Evolutionary conservation across 2,329 filamentous ascomycete genomes (phyloP).

Genomic region (Claviceps digitariae): DNA sequence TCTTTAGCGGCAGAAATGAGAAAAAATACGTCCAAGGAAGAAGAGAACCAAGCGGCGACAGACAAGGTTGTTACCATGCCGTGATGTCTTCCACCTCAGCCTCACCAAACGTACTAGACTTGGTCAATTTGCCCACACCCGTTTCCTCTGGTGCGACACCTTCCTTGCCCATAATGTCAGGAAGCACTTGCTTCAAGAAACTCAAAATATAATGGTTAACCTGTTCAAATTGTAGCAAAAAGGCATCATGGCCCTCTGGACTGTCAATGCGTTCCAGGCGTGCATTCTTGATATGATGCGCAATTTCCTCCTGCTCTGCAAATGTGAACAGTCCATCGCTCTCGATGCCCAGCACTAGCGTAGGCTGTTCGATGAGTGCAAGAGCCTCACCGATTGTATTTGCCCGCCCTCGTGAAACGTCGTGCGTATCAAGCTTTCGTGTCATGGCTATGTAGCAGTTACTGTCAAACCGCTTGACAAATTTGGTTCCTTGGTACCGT

Average conservation of each 20-base stretch:
- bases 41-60: not conserved
- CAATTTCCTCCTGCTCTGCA: constrained; percentile 88
- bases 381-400: constrained; percentile 59
- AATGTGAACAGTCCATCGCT: constrained; percentile 95
- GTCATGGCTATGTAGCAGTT: constrained; percentile 99
- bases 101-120: constrained; percentile 88
- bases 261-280: constrained; percentile 79
- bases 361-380: constrained; percentile 72
- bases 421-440: constrained; percentile 92
- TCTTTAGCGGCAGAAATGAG: no score
- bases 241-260: constrained; percentile 91
- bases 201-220: constrained; percentile 78
- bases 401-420: constrained; percentile 71
- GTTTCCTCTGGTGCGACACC: constrained; percentile 34
- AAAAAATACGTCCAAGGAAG: not conserved
- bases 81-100: constrained; percentile 95
- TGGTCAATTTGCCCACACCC: constrained; percentile 52
- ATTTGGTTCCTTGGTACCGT: constrained; percentile 91
- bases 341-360: constrained; percentile 85
- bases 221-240: constrained; percentile 92
- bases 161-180: constrained; percentile 70
- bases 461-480: constrained; percentile 91
- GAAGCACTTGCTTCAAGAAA: constrained; percentile 71
- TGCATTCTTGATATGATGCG: constrained; percentile 64
- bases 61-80: constrained; percentile 55